Base-by-base conservation (phyloP, 331 rosid genomes). In the Prunus yedoensis region DNA sequence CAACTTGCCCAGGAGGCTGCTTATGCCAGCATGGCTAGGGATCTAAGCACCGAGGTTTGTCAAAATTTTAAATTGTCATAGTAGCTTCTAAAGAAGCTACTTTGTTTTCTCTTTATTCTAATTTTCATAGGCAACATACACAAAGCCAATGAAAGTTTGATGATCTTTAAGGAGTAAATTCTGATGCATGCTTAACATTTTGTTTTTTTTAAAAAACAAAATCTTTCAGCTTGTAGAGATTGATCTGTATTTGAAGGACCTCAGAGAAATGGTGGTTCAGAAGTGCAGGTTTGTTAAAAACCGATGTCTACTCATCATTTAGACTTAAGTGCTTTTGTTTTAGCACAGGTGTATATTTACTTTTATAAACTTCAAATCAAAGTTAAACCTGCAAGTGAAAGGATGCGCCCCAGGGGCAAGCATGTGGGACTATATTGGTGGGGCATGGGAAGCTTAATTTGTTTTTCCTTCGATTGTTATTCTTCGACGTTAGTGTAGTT, bases 271-370 rank as follows among this genome's bases (percentile, higher is more conserved):
- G 75, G 87, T 82, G 76, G 75, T 91, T 72, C 83, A 81, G 74
- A 86, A 86, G 64, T 89, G 91, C 92, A 84, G 97, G 97, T 91
- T 81, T 66, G 88, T 84, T 70, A 32, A 14, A 60, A 41, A 77
- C 27, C 58, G 8, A 2, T 30, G 18, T 49, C 47, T 4, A 50
- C 56, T 32, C 50, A 67, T 16, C 63, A 69, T 3, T 50, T 74
- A 43, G 47, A 52, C 74, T 14, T n/a, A 18, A 65, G 20, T 41
- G 50, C 5, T 12, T 70, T 3, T 51, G 14, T 27, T 58, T 18
- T 10, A 57, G 7, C 49, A 16, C 45, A 45, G 54, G 10, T 73
- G 27, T 62, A 16, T 45, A 41, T 15, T 0, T 58, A 25, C 58
- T 45, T 73, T 13, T 25, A 38, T 15, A 41, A 73, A 25, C 28